These are phyloP conservation scores for Cladophialophora psammophila DNA, from an alignment of 2,329 filamentous ascomycete species.

Conservation along the genomic window DNA sequence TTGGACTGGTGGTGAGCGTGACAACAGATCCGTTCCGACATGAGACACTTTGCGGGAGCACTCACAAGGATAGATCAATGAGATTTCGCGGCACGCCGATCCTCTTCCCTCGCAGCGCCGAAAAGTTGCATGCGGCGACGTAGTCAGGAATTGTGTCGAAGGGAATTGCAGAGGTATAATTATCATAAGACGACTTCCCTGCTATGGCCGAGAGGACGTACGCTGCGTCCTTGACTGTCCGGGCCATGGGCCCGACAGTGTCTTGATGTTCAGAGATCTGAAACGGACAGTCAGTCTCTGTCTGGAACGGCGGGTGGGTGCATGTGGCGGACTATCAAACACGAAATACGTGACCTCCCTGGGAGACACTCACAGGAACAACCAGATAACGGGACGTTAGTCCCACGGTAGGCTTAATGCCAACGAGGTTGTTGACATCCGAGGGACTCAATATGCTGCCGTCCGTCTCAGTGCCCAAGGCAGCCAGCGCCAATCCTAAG, in stretches of 20 bases:
- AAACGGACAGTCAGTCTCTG: neutral
- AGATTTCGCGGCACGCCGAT: conserved; percentile 71
- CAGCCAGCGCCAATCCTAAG: conserved; percentile 65
- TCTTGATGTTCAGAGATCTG: conserved; percentile 53
- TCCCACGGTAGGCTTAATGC: conserved; percentile 72
- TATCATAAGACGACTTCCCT: conserved; percentile 61
- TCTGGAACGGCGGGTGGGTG: too few relatives aligned
- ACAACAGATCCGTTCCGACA: neutral
- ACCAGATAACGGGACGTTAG: conserved; percentile 59
- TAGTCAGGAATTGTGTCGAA: conserved; percentile 64
- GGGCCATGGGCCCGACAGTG: conserved; percentile 60
- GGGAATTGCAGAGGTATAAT: conserved; percentile 67
- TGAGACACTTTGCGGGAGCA: neutral
- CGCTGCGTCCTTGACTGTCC: conserved; percentile 66
- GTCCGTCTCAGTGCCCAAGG: conserved; percentile 69
- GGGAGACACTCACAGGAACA: conserved; percentile 56
- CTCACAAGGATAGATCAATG: conserved; percentile 49
- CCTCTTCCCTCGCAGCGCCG: conserved; percentile 62
- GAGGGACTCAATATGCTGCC: conserved; percentile 69
- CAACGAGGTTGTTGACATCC: conserved; percentile 66
- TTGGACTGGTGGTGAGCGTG: neutral
- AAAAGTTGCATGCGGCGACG: conserved; percentile 62
- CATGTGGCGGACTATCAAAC: too few relatives aligned
- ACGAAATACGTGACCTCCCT: neutral
- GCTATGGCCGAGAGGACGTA: conserved; percentile 66